A percentile compares a stretch with the other conserved stretches of the same genome.
Evolutionary conservation across 2,329 filamentous ascomycete species (phyloP).

Genomic region (Penicillium verrucosum): DNA sequence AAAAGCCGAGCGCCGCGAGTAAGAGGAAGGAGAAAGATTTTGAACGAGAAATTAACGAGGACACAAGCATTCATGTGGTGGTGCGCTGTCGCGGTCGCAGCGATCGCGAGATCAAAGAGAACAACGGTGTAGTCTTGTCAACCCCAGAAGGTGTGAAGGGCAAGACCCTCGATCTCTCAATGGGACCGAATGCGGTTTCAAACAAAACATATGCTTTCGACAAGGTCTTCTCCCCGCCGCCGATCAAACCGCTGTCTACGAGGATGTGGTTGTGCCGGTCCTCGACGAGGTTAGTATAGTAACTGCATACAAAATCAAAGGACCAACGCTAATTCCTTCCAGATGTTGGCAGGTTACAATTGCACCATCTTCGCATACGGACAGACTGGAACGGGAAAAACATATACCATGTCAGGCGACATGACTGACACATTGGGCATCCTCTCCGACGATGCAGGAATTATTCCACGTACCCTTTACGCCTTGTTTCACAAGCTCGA

Average conservation of each 20-base stretch:
- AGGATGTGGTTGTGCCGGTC: conserved; percentile 91
- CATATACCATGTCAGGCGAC: conserved; percentile 98
- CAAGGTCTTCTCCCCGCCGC: conserved; percentile 92
- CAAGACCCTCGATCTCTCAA: conserved; percentile 77
- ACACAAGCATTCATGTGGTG: conserved; percentile 97
- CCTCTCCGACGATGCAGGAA: conserved; percentile 86
- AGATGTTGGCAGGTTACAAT: conserved; percentile 94
- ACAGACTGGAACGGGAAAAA: conserved; percentile 96
- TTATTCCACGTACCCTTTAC: conserved; percentile 87
- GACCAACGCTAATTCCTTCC: conserved; percentile 12
- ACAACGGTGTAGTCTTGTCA: conserved; percentile 85
- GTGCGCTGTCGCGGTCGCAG: conserved; percentile 91
- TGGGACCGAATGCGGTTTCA: conserved; percentile 87
- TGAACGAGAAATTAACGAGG: conserved; percentile 66
- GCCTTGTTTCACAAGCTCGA: conserved; percentile 83
- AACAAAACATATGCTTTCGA: conserved; percentile 98
- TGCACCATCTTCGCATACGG: conserved; percentile 99
- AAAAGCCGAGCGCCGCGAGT: conserved; percentile 54
- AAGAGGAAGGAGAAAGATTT: conserved; percentile 89
- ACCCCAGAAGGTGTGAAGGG: conserved; percentile 80
- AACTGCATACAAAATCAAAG: neutral
- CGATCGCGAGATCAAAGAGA: conserved; percentile 88
- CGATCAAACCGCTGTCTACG: conserved; percentile 89
- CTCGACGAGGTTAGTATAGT: conserved; percentile 72
- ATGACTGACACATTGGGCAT: conserved; percentile 85